A percentile compares a stretch with the other conserved stretches of the same genome.
Conservation (phyloP, 1,284 basidiomycete species). For the Trichosporon sp. region DNA sequence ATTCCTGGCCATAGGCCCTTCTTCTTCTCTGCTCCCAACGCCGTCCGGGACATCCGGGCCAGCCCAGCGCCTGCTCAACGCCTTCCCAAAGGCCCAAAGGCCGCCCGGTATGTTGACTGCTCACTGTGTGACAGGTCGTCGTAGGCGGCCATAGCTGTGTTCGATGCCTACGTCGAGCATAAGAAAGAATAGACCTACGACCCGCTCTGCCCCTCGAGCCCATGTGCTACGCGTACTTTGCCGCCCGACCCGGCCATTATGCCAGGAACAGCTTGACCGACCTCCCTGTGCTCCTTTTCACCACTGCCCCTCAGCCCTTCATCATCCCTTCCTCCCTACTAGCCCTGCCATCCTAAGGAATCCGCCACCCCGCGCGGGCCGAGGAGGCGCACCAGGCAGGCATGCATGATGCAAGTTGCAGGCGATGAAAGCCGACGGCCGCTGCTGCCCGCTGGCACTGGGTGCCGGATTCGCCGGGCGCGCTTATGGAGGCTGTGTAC, state of each 20-base stretch:
- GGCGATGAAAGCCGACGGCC: not conserved
- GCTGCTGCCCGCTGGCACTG: not conserved
- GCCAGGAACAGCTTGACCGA: constrained; percentile 11
- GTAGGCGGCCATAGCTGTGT: not conserved
- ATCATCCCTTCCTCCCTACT: not conserved
- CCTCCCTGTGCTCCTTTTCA: constrained; percentile 7
- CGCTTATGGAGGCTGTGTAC: not conserved
- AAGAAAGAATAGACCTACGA: not conserved
- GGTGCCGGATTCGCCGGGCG: not conserved
- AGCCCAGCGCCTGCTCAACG: not conserved
- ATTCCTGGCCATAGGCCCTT: not conserved
- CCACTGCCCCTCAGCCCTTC: not conserved
- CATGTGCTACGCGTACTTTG: not conserved
- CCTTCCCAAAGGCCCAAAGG: not conserved
- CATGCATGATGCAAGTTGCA: not conserved
- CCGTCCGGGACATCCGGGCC: constrained; percentile 3
- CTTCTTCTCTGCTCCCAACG: not conserved
- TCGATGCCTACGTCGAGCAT: not conserved
- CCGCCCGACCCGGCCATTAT: not conserved
- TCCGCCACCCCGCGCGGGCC: constrained; percentile 4
- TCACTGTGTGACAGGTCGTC: not conserved
- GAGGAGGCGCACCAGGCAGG: not conserved
- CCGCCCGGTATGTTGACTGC: not conserved
- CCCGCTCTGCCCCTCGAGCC: not conserved
- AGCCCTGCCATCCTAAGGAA: not conserved